Base-by-base conservation (phyloP, 768 basidiomycete genomes). In the Rhizopogon vulgaris region DNA sequence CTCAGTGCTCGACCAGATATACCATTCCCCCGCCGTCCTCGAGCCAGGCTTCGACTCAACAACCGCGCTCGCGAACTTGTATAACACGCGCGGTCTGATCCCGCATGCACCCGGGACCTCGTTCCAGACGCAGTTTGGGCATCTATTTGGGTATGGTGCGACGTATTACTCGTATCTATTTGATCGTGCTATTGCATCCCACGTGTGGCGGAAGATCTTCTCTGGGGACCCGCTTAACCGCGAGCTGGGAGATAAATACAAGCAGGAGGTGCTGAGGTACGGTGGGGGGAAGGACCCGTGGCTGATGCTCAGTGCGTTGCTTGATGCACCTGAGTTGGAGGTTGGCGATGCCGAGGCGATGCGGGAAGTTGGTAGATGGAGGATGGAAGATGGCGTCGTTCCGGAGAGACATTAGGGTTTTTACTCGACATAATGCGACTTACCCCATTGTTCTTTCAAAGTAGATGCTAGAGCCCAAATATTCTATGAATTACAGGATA, bases 81-180 rank as follows among this genome's bases (percentile, higher is more conserved):
- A 84, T 41, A 77, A 84, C 36, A 72, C 78, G 0, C 80, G 84
- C 2, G 92, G 92, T 1, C 73, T 95, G 39, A 84, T 96, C 22
- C 91, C 92, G 0, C 81, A 90, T 50, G 90, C 93, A 0, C 71
- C 75, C 0, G 89, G 87, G 0, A 97, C 94, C 0, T 86, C 90
- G 0, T 94, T 93, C 76, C 96, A 98, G 62, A 93, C 93, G 0
- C 92, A 94, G 60, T 99, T 99, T 58, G 89, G 90, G 0, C 96
- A 99, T 65, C 72, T 99, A 5, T 94, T 87, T 62, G 93, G 94
- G 2, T 99, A 99, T 60, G 94, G 95, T 5, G 94, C 95, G 12
- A 96, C 93, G 0, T 99, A 99, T 65, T 99, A 99, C 61, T 94
- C 93, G 3, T 99, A 99, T 64, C 77, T 97, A 11, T 94, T 99